Conservation (phyloP, 768 basidiomycete genomes). For the Lentinula lateritia region DNA sequence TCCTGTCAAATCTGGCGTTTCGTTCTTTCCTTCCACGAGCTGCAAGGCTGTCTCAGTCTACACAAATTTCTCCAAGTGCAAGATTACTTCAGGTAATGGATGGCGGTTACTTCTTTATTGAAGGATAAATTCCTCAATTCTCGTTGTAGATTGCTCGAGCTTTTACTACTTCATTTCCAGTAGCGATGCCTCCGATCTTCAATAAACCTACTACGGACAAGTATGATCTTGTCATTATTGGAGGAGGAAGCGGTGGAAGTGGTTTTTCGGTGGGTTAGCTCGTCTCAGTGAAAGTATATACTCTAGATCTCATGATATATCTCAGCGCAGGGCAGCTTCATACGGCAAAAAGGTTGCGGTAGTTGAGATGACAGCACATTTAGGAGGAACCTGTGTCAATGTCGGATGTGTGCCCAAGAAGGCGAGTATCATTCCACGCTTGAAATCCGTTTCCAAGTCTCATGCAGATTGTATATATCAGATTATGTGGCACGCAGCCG, state of each 20-base stretch:
- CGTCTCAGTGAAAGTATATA: background rate
- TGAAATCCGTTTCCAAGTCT: background rate
- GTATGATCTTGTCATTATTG: constrained; percentile 86
- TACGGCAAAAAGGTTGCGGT: constrained; percentile 94
- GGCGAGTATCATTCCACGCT: constrained; percentile 29
- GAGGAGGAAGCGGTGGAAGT: constrained; percentile 91
- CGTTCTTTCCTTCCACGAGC: background rate
- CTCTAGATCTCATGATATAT: too few relatives aligned
- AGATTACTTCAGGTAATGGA: background rate
- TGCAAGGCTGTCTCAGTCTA: constrained; percentile 1
- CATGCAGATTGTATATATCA: constrained; percentile 23
- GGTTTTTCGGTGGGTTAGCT: constrained; percentile 66
- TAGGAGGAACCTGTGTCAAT: constrained; percentile 97
- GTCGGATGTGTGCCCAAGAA: constrained; percentile 99
- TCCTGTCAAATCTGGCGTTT: constrained; percentile 1
- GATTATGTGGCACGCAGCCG: constrained; percentile 99
- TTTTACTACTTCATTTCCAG: constrained; percentile 28
- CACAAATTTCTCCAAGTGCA: background rate
- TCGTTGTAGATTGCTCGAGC: constrained; percentile 39
- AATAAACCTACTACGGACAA: constrained; percentile 56
- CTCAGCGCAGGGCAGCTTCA: constrained; percentile 80
- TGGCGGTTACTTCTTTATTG: background rate
- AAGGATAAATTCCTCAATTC: background rate
- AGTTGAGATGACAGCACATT: constrained; percentile 65
- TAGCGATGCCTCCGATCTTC: constrained; percentile 67